A percentile compares a stretch with the other conserved stretches of the same genome.
phyloP scores from a whole-genome alignment of 768 basidiomycete genomes.

The Russula emetica region DNA sequence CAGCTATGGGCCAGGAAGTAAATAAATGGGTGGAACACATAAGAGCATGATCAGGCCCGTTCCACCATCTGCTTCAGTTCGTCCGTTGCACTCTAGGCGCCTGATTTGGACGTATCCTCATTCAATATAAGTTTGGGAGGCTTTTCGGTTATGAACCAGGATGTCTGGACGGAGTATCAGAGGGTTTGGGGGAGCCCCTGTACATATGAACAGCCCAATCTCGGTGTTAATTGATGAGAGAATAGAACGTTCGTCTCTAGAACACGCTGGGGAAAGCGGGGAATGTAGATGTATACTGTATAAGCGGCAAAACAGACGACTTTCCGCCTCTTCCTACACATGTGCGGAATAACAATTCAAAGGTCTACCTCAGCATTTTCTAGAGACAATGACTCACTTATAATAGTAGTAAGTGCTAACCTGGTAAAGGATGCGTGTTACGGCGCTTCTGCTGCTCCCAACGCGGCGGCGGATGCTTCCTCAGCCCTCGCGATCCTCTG shows the following conservation, averaged over 20 bases:
- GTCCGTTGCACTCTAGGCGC: neutral
- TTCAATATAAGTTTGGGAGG: no score
- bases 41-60: neutral
- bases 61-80: neutral
- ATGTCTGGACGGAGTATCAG: neutral
- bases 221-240: neutral
- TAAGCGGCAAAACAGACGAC: neutral
- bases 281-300: neutral
- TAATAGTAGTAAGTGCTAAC: neutral
- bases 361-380: neutral
- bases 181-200: neutral
- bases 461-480: conserved; percentile 24
- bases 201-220: neutral
- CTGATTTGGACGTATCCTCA: neutral
- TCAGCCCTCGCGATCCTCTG: conserved; percentile 36
- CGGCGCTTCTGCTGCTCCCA: conserved; percentile 13
- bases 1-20: neutral
- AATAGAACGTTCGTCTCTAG: neutral
- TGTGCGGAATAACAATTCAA: neutral
- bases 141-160: neutral
- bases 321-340: no score
- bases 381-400: conserved; percentile 1
- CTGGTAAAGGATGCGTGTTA: neutral
- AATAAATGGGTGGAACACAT: neutral
- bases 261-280: neutral